phyloP scores from a whole-genome alignment of 176 grass and related monocot species.

The Ananas comosus region DNA sequence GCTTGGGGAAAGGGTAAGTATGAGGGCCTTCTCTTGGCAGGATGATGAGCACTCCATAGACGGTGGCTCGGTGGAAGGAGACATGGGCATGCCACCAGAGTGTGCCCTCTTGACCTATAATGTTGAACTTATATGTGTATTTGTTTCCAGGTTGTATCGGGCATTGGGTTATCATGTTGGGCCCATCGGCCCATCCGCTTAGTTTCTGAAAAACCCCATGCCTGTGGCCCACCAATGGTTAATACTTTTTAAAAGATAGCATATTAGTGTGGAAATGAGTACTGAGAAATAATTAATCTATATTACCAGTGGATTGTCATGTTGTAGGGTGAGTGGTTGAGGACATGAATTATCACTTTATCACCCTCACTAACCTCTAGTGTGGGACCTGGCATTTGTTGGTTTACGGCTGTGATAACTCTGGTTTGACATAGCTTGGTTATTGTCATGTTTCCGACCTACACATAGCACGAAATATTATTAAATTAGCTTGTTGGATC shows the following conservation, averaged over 20 bases:
- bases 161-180: slow-evolving; percentile 71
- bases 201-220: slow-evolving; percentile 60
- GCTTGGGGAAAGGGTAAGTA: slow-evolving; percentile 42
- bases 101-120: slow-evolving; percentile 65
- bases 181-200: slow-evolving; percentile 64
- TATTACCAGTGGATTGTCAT: slow-evolving; percentile 59
- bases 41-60: slow-evolving; percentile 53
- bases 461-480: slow-evolving; percentile 2
- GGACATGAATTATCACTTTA: slow-evolving; percentile 37
- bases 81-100: slow-evolving; percentile 84
- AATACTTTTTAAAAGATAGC: slow-evolving; percentile 4
- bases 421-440: slow-evolving; percentile 30
- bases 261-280: not conserved
- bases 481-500: not conserved
- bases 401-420: slow-evolving; percentile 35
- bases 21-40: slow-evolving; percentile 16
- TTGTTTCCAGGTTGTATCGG: slow-evolving; percentile 35
- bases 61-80: slow-evolving; percentile 41
- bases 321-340: slow-evolving; percentile 47
- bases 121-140: slow-evolving; percentile 50
- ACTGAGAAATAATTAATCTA: not conserved
- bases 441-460: slow-evolving; percentile 42
- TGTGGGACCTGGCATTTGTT: slow-evolving; percentile 35
- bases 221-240: slow-evolving; percentile 17
- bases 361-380: slow-evolving; percentile 47